These are phyloP conservation scores for Arthrobotrys sinensis DNA, from an alignment of 2,329 filamentous ascomycete genomes.

Conservation along the genomic window DNA sequence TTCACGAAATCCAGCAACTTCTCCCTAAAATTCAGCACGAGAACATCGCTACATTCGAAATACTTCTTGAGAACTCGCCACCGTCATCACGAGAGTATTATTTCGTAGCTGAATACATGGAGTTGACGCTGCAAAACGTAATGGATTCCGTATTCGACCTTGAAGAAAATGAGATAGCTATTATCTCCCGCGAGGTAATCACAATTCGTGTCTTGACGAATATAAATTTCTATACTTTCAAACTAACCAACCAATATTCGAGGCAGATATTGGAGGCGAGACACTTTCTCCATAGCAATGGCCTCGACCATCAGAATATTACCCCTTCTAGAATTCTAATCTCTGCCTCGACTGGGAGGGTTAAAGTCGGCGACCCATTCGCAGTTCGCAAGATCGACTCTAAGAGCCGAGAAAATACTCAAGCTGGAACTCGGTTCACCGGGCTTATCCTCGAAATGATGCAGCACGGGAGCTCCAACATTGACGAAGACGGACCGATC, in stretches of 20 bases:
- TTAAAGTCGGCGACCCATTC: not conserved
- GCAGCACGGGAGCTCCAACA: no score
- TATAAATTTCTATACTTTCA: not conserved
- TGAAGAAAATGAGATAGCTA: not conserved
- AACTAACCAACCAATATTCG: not conserved
- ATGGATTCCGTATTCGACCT: not conserved
- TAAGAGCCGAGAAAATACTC: not conserved
- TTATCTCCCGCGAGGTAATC: not conserved
- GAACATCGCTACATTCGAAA: not conserved
- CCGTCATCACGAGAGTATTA: constrained; percentile 1
- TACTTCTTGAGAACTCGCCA: not conserved
- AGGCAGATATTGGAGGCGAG: not conserved
- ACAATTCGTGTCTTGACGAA: not conserved
- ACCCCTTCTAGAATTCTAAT: not conserved
- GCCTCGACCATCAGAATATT: not conserved
- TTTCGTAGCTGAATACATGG: not conserved
- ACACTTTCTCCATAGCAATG: not conserved
- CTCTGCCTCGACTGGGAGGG: not conserved
- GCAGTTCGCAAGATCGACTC: not conserved
- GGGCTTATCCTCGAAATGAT: no score
- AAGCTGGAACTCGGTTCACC: not conserved
- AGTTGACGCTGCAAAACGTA: not conserved
- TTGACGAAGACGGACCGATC: no score
- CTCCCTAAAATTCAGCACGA: not conserved
- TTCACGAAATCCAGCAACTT: not conserved